Percentiles rank a stretch among this genome's conserved stretches.
These are phyloP conservation scores for Neospermospora avenae DNA, from an alignment of 2,329 filamentous ascomycete genomes.

Conservation along the genomic window DNA sequence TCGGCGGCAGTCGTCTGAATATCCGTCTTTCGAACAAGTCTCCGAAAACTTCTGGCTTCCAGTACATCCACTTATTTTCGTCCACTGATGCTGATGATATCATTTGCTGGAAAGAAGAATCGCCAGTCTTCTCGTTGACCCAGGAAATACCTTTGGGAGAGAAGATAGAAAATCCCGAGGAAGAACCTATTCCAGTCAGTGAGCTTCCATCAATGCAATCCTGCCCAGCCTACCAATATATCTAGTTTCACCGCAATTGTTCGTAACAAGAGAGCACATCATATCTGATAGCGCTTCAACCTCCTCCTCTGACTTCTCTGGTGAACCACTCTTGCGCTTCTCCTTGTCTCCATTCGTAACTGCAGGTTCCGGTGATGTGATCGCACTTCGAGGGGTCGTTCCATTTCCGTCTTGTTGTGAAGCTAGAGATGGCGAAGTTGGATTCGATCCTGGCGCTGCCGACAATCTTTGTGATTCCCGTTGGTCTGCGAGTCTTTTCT, in stretches of 20 bases:
- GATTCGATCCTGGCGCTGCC: constrained; percentile 28
- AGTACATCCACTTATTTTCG: constrained; percentile 93
- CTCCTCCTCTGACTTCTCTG: constrained; percentile 59
- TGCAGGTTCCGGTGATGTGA: constrained; percentile 47
- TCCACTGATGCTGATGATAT: constrained; percentile 88
- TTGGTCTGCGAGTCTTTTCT: constrained; percentile 68
- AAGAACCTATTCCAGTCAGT: constrained; percentile 63
- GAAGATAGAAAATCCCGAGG: constrained; percentile 97
- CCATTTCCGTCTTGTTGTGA: constrained; percentile 41
- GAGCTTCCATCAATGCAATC: constrained; percentile 60
- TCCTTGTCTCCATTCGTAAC: constrained; percentile 20
- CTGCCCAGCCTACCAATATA: constrained; percentile 72
- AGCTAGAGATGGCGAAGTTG: constrained; percentile 40
- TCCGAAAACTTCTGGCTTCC: constrained; percentile 96
- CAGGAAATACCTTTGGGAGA: constrained; percentile 97
- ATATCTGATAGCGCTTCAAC: constrained; percentile 91
- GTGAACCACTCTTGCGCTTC: constrained; percentile 32
- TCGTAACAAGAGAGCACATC: constrained; percentile 98
- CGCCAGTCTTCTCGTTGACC: constrained; percentile 98
- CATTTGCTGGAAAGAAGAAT: constrained; percentile 91
- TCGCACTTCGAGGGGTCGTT: constrained; percentile 43
- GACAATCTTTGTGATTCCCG: constrained; percentile 34
- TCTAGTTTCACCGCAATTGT: constrained; percentile 88
- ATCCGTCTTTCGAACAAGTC: constrained; percentile 85
- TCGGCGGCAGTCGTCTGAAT: constrained; percentile 79